Base-by-base conservation (phyloP, 139 green algal genomes). In the Dunaliella primolecta region DNA sequence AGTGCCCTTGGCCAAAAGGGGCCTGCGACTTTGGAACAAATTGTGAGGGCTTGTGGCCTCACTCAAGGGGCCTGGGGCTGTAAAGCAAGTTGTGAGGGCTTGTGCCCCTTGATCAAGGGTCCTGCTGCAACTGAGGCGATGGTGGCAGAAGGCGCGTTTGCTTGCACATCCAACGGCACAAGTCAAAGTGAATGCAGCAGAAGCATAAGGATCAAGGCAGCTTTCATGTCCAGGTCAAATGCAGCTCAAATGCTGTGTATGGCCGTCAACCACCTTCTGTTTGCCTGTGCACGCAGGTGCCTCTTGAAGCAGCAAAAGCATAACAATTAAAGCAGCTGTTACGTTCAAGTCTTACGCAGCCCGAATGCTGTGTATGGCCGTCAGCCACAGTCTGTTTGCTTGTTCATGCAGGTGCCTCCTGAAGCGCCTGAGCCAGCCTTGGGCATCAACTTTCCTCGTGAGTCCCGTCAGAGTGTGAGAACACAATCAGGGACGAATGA, bases 331-430 rank as follows among this genome's bases (percentile, higher is more conserved):
- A 15, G 29, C 57, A 24, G 64, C 7, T 80, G 57, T n/a, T 64
- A 25, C n/a, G 46, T 82, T n/a, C n/a, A n/a, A n/a, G 34, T 34
- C 77, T 20, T 31, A 82, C 46, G 77, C 77, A 46, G 75, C 46
- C 76, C 88, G 1, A 92, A 96, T 84, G 89, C 89, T 0, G 88
- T 78, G 1, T 98, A 95, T 93, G 86, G 90, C 36, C 92, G 97
- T n/a, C n/a, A n/a, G n/a, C n/a, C n/a, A n/a, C n/a, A n/a, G 35
- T 89, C 55, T 1, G 35, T 97, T 46, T 95, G 93, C 92, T 7
- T 94, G 96, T 83, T 95, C n/a, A n/a, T n/a, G n/a, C n/a, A 99
- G 85, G 96, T 99, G 30, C 97, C 97, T 0, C 93, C 97, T 0
- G 97, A 99, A 89, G 88, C 97, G 74, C 97, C 97, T 21, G 97